Evolutionary conservation across 805 yeast species (phyloP).

Genomic region (Candida maris): DNA sequence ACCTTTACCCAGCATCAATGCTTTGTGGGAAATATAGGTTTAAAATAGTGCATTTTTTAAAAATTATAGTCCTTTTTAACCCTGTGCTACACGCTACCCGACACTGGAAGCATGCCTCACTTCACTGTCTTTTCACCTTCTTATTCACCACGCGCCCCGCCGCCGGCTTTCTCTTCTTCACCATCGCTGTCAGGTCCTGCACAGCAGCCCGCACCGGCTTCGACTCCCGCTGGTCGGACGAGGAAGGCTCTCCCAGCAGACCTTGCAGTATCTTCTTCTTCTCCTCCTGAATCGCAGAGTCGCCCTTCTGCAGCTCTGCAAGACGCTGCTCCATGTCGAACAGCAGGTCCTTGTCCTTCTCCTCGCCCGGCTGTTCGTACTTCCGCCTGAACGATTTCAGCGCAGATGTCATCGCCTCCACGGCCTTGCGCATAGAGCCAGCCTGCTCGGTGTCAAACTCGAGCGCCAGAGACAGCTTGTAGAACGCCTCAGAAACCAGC

Average conservation of each 20-base stretch:
- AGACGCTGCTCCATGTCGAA: slow-evolving; percentile 55
- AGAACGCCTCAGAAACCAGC: slow-evolving; percentile 72
- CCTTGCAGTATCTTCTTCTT: slow-evolving; percentile 54
- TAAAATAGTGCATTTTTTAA: too few relatives aligned
- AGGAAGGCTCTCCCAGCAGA: slow-evolving; percentile 45
- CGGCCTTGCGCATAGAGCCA: slow-evolving; percentile 52
- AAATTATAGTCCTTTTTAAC: too few relatives aligned
- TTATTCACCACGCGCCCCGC: slow-evolving; percentile 16
- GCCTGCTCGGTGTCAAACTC: slow-evolving; percentile 63
- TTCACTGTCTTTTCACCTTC: slow-evolving; percentile 11
- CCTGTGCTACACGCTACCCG: too few relatives aligned
- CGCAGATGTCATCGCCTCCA: slow-evolving; percentile 36
- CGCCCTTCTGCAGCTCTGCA: slow-evolving; percentile 51
- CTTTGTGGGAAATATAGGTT: too few relatives aligned
- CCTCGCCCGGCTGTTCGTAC: slow-evolving; percentile 35
- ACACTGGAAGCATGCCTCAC: too few relatives aligned
- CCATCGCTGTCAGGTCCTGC: slow-evolving; percentile 61
- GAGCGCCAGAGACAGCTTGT: slow-evolving; percentile 71
- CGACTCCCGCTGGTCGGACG: slow-evolving; percentile 22
- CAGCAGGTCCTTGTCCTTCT: slow-evolving; percentile 44
- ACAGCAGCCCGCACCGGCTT: slow-evolving; percentile 30
- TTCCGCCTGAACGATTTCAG: slow-evolving; percentile 43
- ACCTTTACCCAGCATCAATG: too few relatives aligned
- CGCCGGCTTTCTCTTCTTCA: slow-evolving; percentile 44
- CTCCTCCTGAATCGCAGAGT: slow-evolving; percentile 46